Conservation (phyloP, 1,139 yeast genomes). For the Arxiozyma heterogenica region DNA sequence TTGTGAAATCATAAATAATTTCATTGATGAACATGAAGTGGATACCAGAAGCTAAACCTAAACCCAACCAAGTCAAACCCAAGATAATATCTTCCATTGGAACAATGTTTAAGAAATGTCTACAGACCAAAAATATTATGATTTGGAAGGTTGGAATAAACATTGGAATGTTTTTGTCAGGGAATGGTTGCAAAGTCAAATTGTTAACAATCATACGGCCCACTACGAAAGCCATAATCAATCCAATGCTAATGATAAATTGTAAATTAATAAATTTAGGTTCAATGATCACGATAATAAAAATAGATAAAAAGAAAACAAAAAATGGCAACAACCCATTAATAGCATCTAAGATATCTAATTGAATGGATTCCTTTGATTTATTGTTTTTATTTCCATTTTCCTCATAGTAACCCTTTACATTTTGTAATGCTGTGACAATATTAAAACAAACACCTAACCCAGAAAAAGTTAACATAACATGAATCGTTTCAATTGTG, state of each 20-base stretch:
- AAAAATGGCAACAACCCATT: constrained; percentile 65
- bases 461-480: constrained; percentile 28
- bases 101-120: constrained; percentile 35
- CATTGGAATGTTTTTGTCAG: constrained; percentile 61
- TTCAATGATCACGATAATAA: constrained; percentile 38
- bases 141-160: constrained; percentile 56
- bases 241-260: constrained; percentile 58
- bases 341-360: constrained; percentile 40
- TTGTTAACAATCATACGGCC: constrained; percentile 88
- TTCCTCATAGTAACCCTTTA: constrained; percentile 41
- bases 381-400: constrained; percentile 20
- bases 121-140: constrained; percentile 33
- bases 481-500: constrained; percentile 21
- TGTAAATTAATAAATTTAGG: constrained; percentile 51
- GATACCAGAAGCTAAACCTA: constrained; percentile 67
- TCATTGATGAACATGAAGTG: constrained; percentile 76
- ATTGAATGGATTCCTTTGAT: constrained; percentile 10
- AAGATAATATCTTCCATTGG: constrained; percentile 34
- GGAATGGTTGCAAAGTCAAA: constrained; percentile 71
- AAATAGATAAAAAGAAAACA: constrained; percentile 48
- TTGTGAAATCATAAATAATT: constrained; percentile 73
- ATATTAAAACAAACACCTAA: constrained; percentile 60
- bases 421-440: constrained; percentile 64
- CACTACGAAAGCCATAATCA: constrained; percentile 71
- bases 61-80: constrained; percentile 57